Evolutionary conservation across 805 yeast genomes (phyloP), one percentile per base, ranked within the genome.

Genomic region (Wickerhamomyces bisporus): DNA sequence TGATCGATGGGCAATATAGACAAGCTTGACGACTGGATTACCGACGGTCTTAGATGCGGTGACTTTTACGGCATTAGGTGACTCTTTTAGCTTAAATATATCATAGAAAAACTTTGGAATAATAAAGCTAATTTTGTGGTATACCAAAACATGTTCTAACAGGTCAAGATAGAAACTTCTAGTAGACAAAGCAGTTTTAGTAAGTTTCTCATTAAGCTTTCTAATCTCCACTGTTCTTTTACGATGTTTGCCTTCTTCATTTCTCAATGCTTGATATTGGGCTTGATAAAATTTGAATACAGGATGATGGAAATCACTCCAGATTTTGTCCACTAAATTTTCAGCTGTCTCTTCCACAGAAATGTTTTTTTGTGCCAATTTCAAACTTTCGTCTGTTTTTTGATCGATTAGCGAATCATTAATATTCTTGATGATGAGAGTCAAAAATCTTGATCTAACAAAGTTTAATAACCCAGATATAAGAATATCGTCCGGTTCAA

Each of bases 271-370:
- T 9, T 40, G 42, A 26, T 36, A 47, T 24, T 40, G 47, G 1
- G 48, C 34, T 10, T 50, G 42, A 33, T 51, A 80, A 52, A 70
- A 70, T 47, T 77, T 79, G 43, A 81, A 68, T 2, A 77, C 71
- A 2, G 86, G 86, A 48, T 78, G 77, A 47, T 78, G 82, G 44
- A 82, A 68, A 5, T 75, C 75, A 24, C 65, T 53, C 88, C 88
- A 82, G 16, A 77, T 56, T 5, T 55, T 48, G 36, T 77, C 81
- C 15, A 81, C 64, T 6, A 73, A 56, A 3, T 55, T 52, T n/a
- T 49, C 51, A 6, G 53, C 49, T 9, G 45, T 47, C 18, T 41
- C 33, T 1, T 36, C 35, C 2, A 34, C 13, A 1, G 43, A 30
- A 4, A 27, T 26, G 2, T 12, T 21, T 4, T 14, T 18, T 26